Evolutionary conservation across 306 rosid species (phyloP), one percentile per base, ranked within the genome.

Genomic region (Ammopiptanthus mongolicus): DNA sequence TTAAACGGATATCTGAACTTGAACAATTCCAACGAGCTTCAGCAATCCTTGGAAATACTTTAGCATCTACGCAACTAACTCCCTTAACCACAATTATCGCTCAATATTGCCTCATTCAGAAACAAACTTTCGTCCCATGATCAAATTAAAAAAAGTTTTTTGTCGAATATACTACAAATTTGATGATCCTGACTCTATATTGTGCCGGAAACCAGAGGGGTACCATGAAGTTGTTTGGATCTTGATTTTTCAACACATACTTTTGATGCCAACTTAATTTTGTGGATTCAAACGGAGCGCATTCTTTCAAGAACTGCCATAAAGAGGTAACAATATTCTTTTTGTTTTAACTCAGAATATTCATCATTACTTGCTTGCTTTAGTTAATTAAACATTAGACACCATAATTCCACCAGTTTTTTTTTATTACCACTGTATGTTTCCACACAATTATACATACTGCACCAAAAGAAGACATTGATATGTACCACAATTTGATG

Each of bases 1-100:
- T 65, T 5, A 55, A 19, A 22, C 14, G 59, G 69, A 75, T 75
- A 36, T 51, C 50, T 22, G 51, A 46, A 65, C 25, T 52, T 55
- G 74, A 79, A 64, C 78, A 21, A 57, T 73, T 73, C 65, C 56
- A 80, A 60, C 37, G 4, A 66, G 9, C 34, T 68, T 58, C 67
- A 67, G 34, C 25, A 51, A 58, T 75, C 25, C 47, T 10, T 11
- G 59, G 69, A 75, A 74, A 61, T 14, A 9, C 64, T 81, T 37
- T 17, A 69, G 77, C 52, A 14, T 13, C 64, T n/a, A 59, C 33
- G 52, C 57, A 46, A 46, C 46, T 74, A 44, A 44, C 58, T 74
- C 39, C 12, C 23, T 48, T 3, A 0, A 11, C 25, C 71, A 61
- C 46, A 18, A 60, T 46, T 37, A 13, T 58, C 63, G 0, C 39